A percentile compares a stretch with the other conserved stretches of the same genome.
These are phyloP conservation scores for Fusarium zealandicum DNA, from an alignment of 2,329 filamentous ascomycete species.

Conservation along the genomic window DNA sequence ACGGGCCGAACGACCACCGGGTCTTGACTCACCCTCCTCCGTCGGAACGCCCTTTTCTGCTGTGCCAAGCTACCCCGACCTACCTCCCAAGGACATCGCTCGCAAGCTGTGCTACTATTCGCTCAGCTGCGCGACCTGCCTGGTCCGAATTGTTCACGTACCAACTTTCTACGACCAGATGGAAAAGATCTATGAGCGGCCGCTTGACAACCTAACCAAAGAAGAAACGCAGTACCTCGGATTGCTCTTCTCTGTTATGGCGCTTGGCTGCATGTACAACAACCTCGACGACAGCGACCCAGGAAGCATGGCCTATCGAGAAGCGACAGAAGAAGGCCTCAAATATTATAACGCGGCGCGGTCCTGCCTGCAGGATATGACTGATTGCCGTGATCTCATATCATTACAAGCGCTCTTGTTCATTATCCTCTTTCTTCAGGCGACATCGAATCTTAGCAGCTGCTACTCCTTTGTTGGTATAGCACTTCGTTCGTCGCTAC, in stretches of 20 bases:
- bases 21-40: constrained; percentile 73
- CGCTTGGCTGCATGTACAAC: constrained; percentile 76
- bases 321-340: constrained; percentile 65
- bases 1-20: constrained; percentile 56
- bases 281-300: constrained; percentile 62
- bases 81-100: constrained; percentile 70
- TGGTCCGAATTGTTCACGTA: constrained; percentile 77
- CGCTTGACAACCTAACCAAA: constrained; percentile 66
- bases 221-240: constrained; percentile 75
- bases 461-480: constrained; percentile 85
- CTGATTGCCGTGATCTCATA: constrained; percentile 75
- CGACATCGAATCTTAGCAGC: constrained; percentile 78
- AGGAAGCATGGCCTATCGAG: constrained; percentile 56
- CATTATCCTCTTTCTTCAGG: constrained; percentile 82
- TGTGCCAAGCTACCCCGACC: constrained; percentile 64
- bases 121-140: constrained; percentile 63
- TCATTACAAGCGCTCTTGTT: constrained; percentile 80
- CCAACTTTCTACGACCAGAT: constrained; percentile 82
- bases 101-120: constrained; percentile 62
- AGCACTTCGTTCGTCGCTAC: constrained; percentile 75
- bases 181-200: constrained; percentile 77
- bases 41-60: constrained; percentile 69
- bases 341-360: constrained; percentile 78
- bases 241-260: constrained; percentile 73
- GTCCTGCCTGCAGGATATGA: constrained; percentile 69